Base-by-base conservation (phyloP, 1,284 basidiomycete genomes). In the Bjerkandera adusta region DNA sequence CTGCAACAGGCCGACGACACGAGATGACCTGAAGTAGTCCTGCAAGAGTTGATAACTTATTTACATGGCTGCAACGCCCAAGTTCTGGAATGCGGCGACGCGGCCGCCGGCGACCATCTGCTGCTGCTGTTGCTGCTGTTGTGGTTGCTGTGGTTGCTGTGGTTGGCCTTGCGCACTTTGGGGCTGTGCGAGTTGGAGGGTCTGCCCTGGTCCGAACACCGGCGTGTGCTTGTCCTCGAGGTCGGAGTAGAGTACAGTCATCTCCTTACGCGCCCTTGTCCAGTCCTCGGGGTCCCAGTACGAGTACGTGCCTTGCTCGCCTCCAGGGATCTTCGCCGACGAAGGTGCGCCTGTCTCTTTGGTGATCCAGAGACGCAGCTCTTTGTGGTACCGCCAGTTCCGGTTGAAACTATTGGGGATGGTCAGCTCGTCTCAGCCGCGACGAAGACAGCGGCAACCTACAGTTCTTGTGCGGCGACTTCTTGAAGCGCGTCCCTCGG, bases 301-400 rank as follows among this genome's bases (percentile, higher is more conserved):
- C 36, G 92, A 90, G 69, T 95, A 96, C 37, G 82, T 80, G 16
- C 93, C 93, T 52, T 88, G 82, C 68, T 97, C 93, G 60, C 89
- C 92, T 36, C 88, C 88, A n/a, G 79, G 81, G 22, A 93, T 86
- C 71, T 96, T 95, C 61, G 90, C 84, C 47, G 87, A 87, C 18
- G 89, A 84, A 51, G 85, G 76, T 36, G 86, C 87, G 29, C 85
- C 88, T 37, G 80, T 84, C 68, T 97, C 93, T 65, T 96, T 97
- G 40, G 93, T 97, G 64, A 98, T 81, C 96, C 96, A 99, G 55
- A 96, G 73, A 52, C 90, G 85, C 51, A 94, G 75, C 58, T 96
- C 92, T 68, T 95, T 97, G 79, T 98, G 95, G 70, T 91, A 99
- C 57, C 96, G 77, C 96, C 96, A 99, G 69, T 96, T 96, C 56